phyloP scores from a whole-genome alignment of 2,329 filamentous ascomycete genomes.

The Calycina herbarum region DNA sequence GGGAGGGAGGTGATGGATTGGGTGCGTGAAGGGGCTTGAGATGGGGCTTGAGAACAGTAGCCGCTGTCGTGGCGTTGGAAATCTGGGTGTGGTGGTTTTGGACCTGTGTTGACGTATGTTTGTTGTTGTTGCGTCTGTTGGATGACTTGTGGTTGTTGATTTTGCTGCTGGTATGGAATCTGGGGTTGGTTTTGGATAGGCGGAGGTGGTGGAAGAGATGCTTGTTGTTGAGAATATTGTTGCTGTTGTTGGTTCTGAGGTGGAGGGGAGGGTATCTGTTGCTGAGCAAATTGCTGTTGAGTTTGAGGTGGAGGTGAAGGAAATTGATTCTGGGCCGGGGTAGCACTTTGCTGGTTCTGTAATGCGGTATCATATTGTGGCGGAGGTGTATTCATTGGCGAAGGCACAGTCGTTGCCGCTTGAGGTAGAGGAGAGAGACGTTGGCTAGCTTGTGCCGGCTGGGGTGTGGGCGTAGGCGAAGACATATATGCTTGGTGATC shows the following conservation, averaged over 20 bases:
- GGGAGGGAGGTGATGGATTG: slow-evolving; percentile 4
- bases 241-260: not conserved
- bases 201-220: not conserved
- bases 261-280: not conserved
- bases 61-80: slow-evolving; percentile 5
- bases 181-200: not conserved
- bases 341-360: not conserved
- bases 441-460: not conserved
- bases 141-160: not conserved
- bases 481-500: slow-evolving; percentile 6
- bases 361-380: not conserved
- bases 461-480: slow-evolving; percentile 2
- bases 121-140: not conserved
- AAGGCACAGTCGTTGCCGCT: not conserved
- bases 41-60: slow-evolving; percentile 1
- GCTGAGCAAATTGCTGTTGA: not conserved
- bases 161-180: not conserved
- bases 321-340: not conserved
- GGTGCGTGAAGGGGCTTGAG: not conserved
- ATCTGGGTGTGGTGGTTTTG: not conserved
- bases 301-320: not conserved
- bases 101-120: not conserved
- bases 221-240: not conserved
- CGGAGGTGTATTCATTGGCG: not conserved
- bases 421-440: not conserved